Evolutionary conservation across 2,329 filamentous ascomycete genomes (phyloP).

Genomic region (Trichoderma oligosporum): DNA sequence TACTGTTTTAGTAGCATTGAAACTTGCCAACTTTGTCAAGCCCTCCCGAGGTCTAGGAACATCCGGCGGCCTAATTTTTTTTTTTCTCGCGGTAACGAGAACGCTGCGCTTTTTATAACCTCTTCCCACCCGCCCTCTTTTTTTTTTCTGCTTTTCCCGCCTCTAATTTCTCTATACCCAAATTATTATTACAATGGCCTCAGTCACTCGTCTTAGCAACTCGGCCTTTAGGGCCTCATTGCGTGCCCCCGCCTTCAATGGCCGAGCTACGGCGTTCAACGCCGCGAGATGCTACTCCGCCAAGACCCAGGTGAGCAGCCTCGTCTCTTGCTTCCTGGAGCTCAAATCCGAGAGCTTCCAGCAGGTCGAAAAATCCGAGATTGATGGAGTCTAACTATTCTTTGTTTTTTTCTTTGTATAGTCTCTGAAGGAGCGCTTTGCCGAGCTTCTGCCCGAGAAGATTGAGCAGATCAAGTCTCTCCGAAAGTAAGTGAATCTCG

Average conservation of each 20-base stretch:
- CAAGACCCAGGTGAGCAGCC: constrained; percentile 71
- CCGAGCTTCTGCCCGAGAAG: constrained; percentile 91
- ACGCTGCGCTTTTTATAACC: constrained; percentile 37
- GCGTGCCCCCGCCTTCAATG: constrained; percentile 62
- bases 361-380: background rate
- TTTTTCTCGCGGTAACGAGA: constrained; percentile 19
- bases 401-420: constrained; percentile 39
- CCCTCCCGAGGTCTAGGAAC: constrained; percentile 19
- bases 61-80: constrained; percentile 28
- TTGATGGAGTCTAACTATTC: constrained; percentile 17
- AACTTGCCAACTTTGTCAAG: constrained; percentile 1
- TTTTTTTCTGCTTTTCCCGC: constrained; percentile 28
- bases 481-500: constrained; percentile 66
- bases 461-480: constrained; percentile 99
- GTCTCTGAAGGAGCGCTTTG: constrained; percentile 98
- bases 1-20: too few relatives aligned
- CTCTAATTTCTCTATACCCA: constrained; percentile 11
- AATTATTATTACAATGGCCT: constrained; percentile 62
- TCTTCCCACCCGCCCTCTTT: constrained; percentile 29
- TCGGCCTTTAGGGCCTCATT: constrained; percentile 76
- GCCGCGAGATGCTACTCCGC: constrained; percentile 87
- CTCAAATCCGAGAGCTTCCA: background rate
- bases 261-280: constrained; percentile 71
- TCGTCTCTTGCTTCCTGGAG: background rate
- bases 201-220: constrained; percentile 75